These are phyloP conservation scores for Monascus ruber DNA, from an alignment of 2,329 filamentous ascomycete genomes.

Conservation along the genomic window DNA sequence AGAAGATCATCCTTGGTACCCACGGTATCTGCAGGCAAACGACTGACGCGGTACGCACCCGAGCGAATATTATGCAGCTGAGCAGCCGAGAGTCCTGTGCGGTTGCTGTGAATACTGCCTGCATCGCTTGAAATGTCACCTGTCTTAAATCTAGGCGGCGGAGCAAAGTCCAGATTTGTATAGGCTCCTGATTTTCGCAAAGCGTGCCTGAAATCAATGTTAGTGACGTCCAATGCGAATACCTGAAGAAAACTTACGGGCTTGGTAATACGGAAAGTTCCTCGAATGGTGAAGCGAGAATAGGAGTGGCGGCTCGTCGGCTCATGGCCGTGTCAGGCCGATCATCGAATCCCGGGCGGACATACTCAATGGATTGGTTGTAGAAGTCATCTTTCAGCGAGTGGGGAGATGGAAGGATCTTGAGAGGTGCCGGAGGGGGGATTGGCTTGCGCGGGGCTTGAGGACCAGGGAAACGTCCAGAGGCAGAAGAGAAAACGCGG, in stretches of 20 bases:
- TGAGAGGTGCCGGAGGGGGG: slow-evolving; percentile 63
- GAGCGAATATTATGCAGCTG: slow-evolving; percentile 62
- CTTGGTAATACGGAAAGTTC: slow-evolving; percentile 77
- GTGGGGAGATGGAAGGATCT: slow-evolving; percentile 70
- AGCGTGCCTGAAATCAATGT: slow-evolving; percentile 27
- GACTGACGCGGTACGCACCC: slow-evolving; percentile 77
- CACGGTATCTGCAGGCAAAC: slow-evolving; percentile 69
- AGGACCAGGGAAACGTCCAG: slow-evolving; percentile 32
- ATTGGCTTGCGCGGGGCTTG: slow-evolving; percentile 45
- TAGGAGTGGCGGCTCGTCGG: slow-evolving; percentile 55
- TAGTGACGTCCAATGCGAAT: slow-evolving; percentile 3
- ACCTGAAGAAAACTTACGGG: slow-evolving; percentile 54
- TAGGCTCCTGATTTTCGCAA: slow-evolving; percentile 39
- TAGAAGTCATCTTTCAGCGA: slow-evolving; percentile 77
- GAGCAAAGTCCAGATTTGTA: slow-evolving; percentile 39
- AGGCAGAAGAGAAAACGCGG: slow-evolving; percentile 55
- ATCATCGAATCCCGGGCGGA: slow-evolving; percentile 51
- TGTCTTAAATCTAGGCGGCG: slow-evolving; percentile 37
- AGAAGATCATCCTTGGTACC: slow-evolving; percentile 61
- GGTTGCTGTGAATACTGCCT: slow-evolving; percentile 53
- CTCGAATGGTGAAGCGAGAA: slow-evolving; percentile 72
- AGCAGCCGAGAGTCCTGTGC: slow-evolving; percentile 62
- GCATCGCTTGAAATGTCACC: slow-evolving; percentile 32
- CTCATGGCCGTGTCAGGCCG: slow-evolving; percentile 50
- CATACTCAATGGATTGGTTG: slow-evolving; percentile 65